Evolutionary conservation across 2,329 filamentous ascomycete genomes (phyloP), one percentile per base, ranked within the genome.

Genomic region (Phialophora expanda): DNA sequence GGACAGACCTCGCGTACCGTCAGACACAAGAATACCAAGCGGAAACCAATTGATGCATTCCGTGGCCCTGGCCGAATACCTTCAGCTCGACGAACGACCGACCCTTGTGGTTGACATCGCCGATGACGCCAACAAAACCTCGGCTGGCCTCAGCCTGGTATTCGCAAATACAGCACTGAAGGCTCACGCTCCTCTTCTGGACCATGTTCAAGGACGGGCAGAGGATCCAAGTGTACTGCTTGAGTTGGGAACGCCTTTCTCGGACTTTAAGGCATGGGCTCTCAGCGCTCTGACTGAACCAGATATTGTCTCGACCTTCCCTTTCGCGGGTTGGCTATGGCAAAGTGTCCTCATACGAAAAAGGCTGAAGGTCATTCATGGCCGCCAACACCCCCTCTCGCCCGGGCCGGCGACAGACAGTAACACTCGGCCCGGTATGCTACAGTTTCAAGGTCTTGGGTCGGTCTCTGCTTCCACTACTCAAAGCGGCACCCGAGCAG

Each of bases 41-140:
- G 81, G 82, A 4, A 69, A 86, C 53, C 83, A 87, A 59, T 79
- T 87, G 58, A 80, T 93, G 4, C 85, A 86, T 50, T 84, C 85
- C 28, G 82, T 93, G 59, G 88, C 89, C 26, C 83, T 92, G 9
- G 78, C 89, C 22, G 91, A 94, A 75, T 79, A 94, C 46, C 77
- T 95, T 48, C 90, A 94, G 73, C 86, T 90, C 70, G 91, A 95
- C 74, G 86, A 89, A 57, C 82, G 91, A 55, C 91, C 90, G 2
- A 91, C 89, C 0, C 92, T 94, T 72, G 84, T 94, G 50, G 81
- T 94, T 38, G 90, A 94, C 72, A 78, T 91, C 58, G 80, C 81
- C 7, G 86, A 89, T 72, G 76, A 81, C 1, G 76, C 78, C n/a
- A 89, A 88, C 70, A 82, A 81, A 55, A 79, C 78, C 24, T 79